phyloP scores from a whole-genome alignment of 768 basidiomycete genomes.

The Kwoniella newhampshirensis region DNA sequence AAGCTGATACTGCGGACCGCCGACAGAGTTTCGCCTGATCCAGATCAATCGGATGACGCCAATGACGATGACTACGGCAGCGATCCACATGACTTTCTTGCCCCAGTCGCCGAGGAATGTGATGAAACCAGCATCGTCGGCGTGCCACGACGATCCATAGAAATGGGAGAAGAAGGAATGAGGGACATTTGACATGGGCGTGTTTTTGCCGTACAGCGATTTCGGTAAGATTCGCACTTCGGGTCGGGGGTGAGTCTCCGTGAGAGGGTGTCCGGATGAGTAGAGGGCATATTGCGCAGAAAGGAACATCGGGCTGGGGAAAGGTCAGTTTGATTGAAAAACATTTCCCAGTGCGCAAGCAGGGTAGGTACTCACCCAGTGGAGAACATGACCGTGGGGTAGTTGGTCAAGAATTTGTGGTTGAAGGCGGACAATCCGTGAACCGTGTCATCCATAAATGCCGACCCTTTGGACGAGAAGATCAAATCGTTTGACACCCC shows the following conservation, averaged over 20 bases:
- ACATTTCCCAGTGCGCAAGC: neutral
- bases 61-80: slow-evolving; percentile 67
- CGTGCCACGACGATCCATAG: slow-evolving; percentile 98
- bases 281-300: slow-evolving; percentile 91
- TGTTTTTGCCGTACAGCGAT: slow-evolving; percentile 96
- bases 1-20: slow-evolving; percentile 28
- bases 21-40: slow-evolving; percentile 5
- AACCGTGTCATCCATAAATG: slow-evolving; percentile 89
- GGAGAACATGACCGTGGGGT: slow-evolving; percentile 99
- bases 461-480: slow-evolving; percentile 78
- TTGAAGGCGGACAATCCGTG: slow-evolving; percentile 88
- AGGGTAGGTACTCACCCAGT: slow-evolving; percentile 59
- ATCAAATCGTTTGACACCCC: slow-evolving; percentile 98
- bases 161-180: slow-evolving; percentile 95
- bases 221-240: slow-evolving; percentile 92
- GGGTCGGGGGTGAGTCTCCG: slow-evolving; percentile 60
- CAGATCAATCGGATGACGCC: slow-evolving; percentile 62
- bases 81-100: slow-evolving; percentile 81
- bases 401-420: slow-evolving; percentile 91
- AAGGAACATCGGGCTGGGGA: slow-evolving; percentile 84
- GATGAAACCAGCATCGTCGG: slow-evolving; percentile 97
- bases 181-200: slow-evolving; percentile 73
- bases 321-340: neutral
- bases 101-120: slow-evolving; percentile 87
- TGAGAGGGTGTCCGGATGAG: slow-evolving; percentile 55